A percentile compares a stretch with the other conserved stretches of the same genome.
phyloP scores from a whole-genome alignment of 805 yeast genomes.

The Sugiyamaella boreocaroliniensis region DNA sequence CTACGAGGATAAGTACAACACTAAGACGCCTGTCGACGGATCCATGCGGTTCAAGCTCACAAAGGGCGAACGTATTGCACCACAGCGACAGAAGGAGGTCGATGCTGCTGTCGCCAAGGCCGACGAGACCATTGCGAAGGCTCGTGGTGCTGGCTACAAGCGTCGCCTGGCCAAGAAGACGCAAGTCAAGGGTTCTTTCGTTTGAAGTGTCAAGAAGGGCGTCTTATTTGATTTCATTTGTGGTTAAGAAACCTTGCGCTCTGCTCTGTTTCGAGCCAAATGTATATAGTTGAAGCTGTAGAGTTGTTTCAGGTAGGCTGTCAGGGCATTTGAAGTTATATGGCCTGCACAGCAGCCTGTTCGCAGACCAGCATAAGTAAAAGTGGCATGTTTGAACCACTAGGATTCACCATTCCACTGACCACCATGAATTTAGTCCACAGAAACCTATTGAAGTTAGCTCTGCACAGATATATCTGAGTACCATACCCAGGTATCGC shows the following conservation, averaged over 20 bases:
- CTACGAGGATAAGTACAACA: slow-evolving; percentile 68
- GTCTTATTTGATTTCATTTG: too few relatives aligned
- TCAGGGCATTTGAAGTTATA: neutral
- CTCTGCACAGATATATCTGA: too few relatives aligned
- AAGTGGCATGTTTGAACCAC: too few relatives aligned
- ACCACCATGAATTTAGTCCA: too few relatives aligned
- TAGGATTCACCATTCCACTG: too few relatives aligned
- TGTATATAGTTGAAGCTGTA: neutral
- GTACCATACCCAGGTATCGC: neutral
- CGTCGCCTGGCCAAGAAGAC: slow-evolving; percentile 40
- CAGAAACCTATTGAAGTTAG: too few relatives aligned
- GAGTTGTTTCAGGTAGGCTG: neutral
- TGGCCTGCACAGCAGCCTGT: neutral
- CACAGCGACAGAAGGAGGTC: slow-evolving; percentile 53
- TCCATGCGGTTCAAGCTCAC: slow-evolving; percentile 72
- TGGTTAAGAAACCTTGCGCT: too few relatives aligned
- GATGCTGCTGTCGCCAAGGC: slow-evolving; percentile 57
- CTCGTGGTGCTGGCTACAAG: slow-evolving; percentile 49
- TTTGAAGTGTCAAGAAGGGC: neutral
- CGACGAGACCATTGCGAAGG: slow-evolving; percentile 60
- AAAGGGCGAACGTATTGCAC: slow-evolving; percentile 62
- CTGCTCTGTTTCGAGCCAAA: neutral
- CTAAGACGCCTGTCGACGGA: slow-evolving; percentile 68
- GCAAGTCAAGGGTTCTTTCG: neutral
- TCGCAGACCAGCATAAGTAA: too few relatives aligned